These are phyloP conservation scores for Cystobasidium onofrii DNA, from an alignment of 768 basidiomycete species.

Conservation along the genomic window DNA sequence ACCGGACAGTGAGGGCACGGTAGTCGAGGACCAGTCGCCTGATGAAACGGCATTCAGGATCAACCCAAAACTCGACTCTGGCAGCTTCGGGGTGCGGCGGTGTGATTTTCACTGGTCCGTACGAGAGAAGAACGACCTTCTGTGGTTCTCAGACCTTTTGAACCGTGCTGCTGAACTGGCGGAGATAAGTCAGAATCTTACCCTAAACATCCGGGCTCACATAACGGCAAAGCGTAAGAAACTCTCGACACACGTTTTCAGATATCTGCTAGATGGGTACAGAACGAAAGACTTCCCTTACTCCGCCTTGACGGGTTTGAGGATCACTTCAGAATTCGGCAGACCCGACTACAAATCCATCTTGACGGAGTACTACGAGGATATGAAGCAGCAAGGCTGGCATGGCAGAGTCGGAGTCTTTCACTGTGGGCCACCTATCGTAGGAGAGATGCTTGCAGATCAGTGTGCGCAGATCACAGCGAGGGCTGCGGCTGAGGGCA, in stretches of 20 bases:
- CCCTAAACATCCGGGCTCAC: slow-evolving; percentile 27
- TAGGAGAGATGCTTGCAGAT: slow-evolving; percentile 20
- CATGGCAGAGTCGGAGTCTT: slow-evolving; percentile 25
- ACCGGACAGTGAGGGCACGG: neutral
- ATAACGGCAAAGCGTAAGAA: slow-evolving; percentile 18
- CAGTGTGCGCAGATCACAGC: slow-evolving; percentile 3
- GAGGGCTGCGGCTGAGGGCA: slow-evolving; percentile 5
- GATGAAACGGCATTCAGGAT: neutral
- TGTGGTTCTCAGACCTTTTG: slow-evolving; percentile 30
- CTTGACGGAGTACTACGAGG: slow-evolving; percentile 14
- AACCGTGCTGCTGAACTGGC: slow-evolving; percentile 18
- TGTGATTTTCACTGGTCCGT: slow-evolving; percentile 31
- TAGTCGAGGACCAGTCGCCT: neutral
- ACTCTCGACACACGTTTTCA: slow-evolving; percentile 24
- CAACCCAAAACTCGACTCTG: neutral
- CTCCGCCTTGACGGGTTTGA: slow-evolving; percentile 21
- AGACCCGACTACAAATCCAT: slow-evolving; percentile 18
- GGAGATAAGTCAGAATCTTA: slow-evolving; percentile 5
- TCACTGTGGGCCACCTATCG: slow-evolving; percentile 18
- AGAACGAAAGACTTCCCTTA: slow-evolving; percentile 18
- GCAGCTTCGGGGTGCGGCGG: neutral
- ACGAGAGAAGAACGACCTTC: slow-evolving; percentile 20
- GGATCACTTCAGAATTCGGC: slow-evolving; percentile 10
- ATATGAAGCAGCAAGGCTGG: slow-evolving; percentile 26
- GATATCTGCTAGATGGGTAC: slow-evolving; percentile 22